These are phyloP conservation scores for Pharnaceum exiguum DNA, from an alignment of 148 eudicot species.

Conservation along the genomic window DNA sequence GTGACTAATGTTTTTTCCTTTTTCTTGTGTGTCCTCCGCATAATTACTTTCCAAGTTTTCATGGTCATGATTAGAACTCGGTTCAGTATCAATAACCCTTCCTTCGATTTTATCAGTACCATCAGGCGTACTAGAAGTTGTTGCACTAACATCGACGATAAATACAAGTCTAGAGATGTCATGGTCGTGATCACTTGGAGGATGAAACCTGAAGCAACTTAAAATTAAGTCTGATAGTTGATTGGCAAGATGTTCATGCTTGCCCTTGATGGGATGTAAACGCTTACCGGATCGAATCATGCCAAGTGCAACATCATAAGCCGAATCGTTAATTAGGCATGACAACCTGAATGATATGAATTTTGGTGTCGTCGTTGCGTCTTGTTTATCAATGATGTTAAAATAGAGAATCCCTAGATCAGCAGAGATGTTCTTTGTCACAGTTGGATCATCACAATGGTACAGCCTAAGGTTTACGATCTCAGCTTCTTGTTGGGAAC, in stretches of 20 bases:
- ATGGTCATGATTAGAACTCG: neutral
- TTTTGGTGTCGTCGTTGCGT: too few relatives aligned
- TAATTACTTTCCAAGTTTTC: too few relatives aligned
- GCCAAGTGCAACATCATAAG: too few relatives aligned
- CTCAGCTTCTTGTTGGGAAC: neutral
- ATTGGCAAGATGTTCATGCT: neutral
- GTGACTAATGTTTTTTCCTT: too few relatives aligned
- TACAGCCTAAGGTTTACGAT: conserved; percentile 2
- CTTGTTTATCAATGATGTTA: neutral
- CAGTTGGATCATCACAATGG: neutral
- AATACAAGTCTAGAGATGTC: conserved; percentile 1
- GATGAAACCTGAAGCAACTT: conserved; percentile 2
- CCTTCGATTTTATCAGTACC: too few relatives aligned
- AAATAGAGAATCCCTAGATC: neutral
- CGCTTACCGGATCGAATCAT: neutral
- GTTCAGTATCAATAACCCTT: neutral
- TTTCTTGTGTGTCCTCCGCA: too few relatives aligned
- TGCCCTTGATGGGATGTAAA: neutral
- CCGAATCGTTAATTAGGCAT: too few relatives aligned
- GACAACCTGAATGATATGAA: too few relatives aligned
- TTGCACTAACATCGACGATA: conserved; percentile 9
- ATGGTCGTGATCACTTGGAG: neutral
- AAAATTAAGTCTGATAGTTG: neutral
- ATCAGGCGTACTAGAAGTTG: too few relatives aligned
- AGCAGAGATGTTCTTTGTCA: neutral